Percentiles rank a stretch among this genome's conserved stretches.
phyloP scores from a whole-genome alignment of 83 land plant genomes.

The Isoetes engelmannii region DNA sequence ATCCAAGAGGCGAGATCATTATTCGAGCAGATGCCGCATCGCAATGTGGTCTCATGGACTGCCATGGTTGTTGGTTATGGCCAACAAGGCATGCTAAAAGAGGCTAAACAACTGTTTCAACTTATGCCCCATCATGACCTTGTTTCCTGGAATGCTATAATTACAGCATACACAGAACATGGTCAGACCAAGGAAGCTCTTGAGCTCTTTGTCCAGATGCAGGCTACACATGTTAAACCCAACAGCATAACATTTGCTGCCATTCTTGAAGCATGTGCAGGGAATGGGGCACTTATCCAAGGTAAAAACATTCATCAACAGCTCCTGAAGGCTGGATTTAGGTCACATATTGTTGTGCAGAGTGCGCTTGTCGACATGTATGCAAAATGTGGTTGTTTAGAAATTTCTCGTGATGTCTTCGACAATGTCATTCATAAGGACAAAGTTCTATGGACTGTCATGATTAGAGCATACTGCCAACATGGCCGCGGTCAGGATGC shows the following conservation, averaged over 20 bases:
- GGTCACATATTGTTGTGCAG: neutral
- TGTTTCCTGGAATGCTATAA: neutral
- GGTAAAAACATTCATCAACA: neutral
- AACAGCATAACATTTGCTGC: neutral
- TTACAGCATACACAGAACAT: neutral
- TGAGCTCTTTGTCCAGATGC: neutral
- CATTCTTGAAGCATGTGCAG: neutral
- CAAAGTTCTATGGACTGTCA: neutral
- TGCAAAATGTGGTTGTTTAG: too few relatives aligned
- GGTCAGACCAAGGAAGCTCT: neutral
- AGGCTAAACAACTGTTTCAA: neutral
- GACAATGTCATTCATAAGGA: too few relatives aligned
- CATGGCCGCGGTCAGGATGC: neutral
- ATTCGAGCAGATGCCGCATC: neutral
- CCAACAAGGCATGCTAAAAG: neutral
- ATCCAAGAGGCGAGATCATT: neutral
- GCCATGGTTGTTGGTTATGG: slow-evolving; percentile 4
- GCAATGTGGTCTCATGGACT: slow-evolving; percentile 7
- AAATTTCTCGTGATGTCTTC: too few relatives aligned
- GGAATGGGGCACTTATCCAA: neutral
- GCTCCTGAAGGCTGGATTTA: neutral
- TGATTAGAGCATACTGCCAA: neutral
- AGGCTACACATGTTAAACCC: neutral
- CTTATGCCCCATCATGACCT: neutral
- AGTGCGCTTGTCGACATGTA: too few relatives aligned